A percentile compares a stretch with the other conserved stretches of the same genome.
phyloP scores from a whole-genome alignment of 805 yeast species.

The Maudiozyma barnettii region DNA sequence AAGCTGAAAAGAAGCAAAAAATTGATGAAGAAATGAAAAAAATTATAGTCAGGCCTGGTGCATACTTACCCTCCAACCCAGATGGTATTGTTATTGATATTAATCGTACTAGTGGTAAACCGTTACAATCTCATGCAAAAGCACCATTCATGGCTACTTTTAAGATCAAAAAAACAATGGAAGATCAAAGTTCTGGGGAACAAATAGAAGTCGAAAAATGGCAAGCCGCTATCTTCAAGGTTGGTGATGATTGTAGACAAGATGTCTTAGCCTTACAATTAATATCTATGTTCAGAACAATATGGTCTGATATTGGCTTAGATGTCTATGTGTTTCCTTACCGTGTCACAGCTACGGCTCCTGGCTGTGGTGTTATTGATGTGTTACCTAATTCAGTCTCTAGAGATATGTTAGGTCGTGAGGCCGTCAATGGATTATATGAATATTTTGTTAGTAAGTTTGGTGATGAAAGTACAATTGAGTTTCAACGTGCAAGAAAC shows the following conservation, averaged over 20 bases:
- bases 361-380: conserved; percentile 98
- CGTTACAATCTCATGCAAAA: conserved; percentile 95
- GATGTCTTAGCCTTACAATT: conserved; percentile 90
- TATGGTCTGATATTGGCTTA: conserved; percentile 80
- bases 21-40: conserved; percentile 92
- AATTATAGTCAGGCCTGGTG: conserved; percentile 67
- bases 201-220: conserved; percentile 50
- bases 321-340: conserved; percentile 89
- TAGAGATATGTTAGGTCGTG: conserved; percentile 97
- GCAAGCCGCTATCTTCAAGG: conserved; percentile 96
- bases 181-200: conserved; percentile 32
- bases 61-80: conserved; percentile 91
- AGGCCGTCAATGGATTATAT: conserved; percentile 93
- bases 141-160: conserved; percentile 98
- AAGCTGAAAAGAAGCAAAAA: conserved; percentile 91
- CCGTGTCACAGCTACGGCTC: conserved; percentile 96
- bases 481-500: conserved; percentile 83
- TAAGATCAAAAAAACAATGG: conserved; percentile 56
- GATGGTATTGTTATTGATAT: conserved; percentile 91
- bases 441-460: conserved; percentile 87
- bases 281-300: conserved; percentile 81
- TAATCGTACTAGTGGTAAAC: conserved; percentile 84
- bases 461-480: conserved; percentile 88
- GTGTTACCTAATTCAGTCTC: conserved; percentile 92
- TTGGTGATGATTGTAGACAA: conserved; percentile 98